Evolutionary conservation across 2,329 filamentous ascomycete species (phyloP).

Genomic region (Neospermospora avenae): DNA sequence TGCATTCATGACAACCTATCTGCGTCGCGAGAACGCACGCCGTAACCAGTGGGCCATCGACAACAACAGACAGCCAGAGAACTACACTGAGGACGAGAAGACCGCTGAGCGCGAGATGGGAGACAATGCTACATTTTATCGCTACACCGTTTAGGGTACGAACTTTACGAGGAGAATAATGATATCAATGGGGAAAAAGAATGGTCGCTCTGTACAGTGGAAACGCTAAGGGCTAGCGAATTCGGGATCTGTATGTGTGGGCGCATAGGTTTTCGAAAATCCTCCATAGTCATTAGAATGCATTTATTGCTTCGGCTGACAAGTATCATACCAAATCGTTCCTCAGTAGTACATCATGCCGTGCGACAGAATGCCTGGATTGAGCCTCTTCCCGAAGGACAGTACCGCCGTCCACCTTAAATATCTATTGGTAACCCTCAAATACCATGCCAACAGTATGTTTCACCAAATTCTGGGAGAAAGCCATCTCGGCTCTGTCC

Average conservation of each 20-base stretch:
- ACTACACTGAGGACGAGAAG: constrained; percentile 12
- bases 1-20: constrained; percentile 7
- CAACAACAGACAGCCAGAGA: constrained; percentile 4
- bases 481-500: neutral
- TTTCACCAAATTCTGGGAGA: neutral
- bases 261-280: neutral
- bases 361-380: neutral
- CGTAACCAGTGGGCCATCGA: constrained; percentile 12
- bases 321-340: neutral
- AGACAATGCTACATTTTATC: constrained; percentile 12
- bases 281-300: neutral
- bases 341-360: neutral
- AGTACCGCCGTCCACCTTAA: neutral
- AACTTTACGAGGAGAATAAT: neutral
- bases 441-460: neutral
- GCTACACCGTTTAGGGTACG: constrained; percentile 7
- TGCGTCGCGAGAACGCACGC: constrained; percentile 8
- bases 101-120: constrained; percentile 6
- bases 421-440: neutral
- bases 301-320: neutral
- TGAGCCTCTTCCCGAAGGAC: neutral
- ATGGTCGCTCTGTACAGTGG: neutral
- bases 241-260: neutral
- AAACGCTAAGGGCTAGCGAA: neutral
- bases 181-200: neutral